Conservation (phyloP, 2,329 filamentous ascomycete species). For the Neonectria hederae region DNA sequence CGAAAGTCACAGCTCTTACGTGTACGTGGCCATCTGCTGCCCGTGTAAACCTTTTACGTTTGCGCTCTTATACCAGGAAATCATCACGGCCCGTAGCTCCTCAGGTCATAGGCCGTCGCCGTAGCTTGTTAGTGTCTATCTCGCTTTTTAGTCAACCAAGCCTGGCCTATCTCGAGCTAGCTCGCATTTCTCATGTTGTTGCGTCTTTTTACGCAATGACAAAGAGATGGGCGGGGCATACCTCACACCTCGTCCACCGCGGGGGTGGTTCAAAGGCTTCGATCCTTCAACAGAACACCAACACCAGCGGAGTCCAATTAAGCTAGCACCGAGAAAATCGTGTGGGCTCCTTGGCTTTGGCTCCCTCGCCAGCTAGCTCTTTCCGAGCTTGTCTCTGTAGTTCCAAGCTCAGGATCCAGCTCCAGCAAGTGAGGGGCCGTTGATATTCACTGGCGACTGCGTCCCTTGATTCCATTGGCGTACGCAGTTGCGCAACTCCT, state of each 20-base stretch:
- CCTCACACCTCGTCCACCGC: slow-evolving; percentile 27
- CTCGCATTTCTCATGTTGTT: slow-evolving; percentile 34
- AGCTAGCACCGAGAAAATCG: slow-evolving; percentile 5
- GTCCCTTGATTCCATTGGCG: background rate
- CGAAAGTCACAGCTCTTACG: slow-evolving; percentile 22
- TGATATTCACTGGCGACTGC: slow-evolving; percentile 8
- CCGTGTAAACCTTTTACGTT: slow-evolving; percentile 20
- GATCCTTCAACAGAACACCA: slow-evolving; percentile 3
- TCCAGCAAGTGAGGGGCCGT: slow-evolving; percentile 9
- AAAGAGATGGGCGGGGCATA: slow-evolving; percentile 28
- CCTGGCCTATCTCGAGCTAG: slow-evolving; percentile 18
- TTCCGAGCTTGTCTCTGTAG: slow-evolving; percentile 5
- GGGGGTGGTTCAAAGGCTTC: slow-evolving; percentile 4
- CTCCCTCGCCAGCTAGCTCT: background rate
- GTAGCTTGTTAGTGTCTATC: background rate
- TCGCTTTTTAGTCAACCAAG: slow-evolving; percentile 8
- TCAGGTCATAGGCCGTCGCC: background rate
- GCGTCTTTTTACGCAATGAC: slow-evolving; percentile 47
- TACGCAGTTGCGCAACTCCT: background rate
- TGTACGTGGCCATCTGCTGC: slow-evolving; percentile 13
- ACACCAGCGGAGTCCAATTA: background rate
- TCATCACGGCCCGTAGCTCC: slow-evolving; percentile 1
- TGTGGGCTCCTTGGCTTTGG: background rate
- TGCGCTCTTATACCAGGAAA: slow-evolving; percentile 13
- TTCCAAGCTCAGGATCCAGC: slow-evolving; percentile 6